A percentile compares a stretch with the other conserved stretches of the same genome.
phyloP scores from a whole-genome alignment of 2,329 filamentous ascomycete genomes.

The Fusarium burgessii region DNA sequence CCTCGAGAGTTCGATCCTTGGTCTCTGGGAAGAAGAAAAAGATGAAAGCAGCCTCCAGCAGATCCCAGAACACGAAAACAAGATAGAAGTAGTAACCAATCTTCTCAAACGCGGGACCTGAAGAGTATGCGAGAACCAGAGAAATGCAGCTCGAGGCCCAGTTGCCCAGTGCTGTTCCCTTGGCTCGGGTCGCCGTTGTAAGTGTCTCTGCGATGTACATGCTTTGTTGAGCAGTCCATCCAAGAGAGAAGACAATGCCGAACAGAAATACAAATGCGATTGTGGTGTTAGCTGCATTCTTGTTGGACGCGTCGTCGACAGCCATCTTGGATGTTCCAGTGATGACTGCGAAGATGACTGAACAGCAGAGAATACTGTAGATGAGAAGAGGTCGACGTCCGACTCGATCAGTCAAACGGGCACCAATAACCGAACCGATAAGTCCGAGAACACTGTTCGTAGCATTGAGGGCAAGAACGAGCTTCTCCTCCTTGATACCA shows the following conservation, averaged over 20 bases:
- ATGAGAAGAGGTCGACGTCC: conserved; percentile 66
- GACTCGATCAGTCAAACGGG: conserved; percentile 54
- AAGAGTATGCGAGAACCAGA: conserved; percentile 59
- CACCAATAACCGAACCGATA: conserved; percentile 56
- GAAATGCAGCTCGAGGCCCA: conserved; percentile 54
- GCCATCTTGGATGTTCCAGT: conserved; percentile 29
- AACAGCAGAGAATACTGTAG: conserved; percentile 54
- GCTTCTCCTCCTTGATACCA: conserved; percentile 49
- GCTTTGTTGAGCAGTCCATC: conserved; percentile 61
- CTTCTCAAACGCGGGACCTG: conserved; percentile 56
- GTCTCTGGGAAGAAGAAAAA: conserved; percentile 65
- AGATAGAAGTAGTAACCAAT: conserved; percentile 60
- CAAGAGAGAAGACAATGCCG: conserved; percentile 63
- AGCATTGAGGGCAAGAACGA: conserved; percentile 63
- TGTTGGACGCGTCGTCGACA: conserved; percentile 47
- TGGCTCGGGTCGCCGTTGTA: conserved; percentile 50
- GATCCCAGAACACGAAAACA: conserved; percentile 59
- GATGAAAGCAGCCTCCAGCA: conserved; percentile 55
- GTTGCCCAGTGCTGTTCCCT: conserved; percentile 55
- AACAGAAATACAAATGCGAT: conserved; percentile 60
- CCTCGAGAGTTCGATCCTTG: conserved; percentile 62
- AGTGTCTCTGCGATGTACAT: conserved; percentile 54
- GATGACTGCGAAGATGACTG: conserved; percentile 62
- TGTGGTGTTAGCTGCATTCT: conserved; percentile 34
- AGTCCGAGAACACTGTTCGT: conserved; percentile 61